A percentile compares a stretch with the other conserved stretches of the same genome.
Evolutionary conservation across 2,329 filamentous ascomycete genomes (phyloP).

Genomic region (Colletotrichum tamarilloi): DNA sequence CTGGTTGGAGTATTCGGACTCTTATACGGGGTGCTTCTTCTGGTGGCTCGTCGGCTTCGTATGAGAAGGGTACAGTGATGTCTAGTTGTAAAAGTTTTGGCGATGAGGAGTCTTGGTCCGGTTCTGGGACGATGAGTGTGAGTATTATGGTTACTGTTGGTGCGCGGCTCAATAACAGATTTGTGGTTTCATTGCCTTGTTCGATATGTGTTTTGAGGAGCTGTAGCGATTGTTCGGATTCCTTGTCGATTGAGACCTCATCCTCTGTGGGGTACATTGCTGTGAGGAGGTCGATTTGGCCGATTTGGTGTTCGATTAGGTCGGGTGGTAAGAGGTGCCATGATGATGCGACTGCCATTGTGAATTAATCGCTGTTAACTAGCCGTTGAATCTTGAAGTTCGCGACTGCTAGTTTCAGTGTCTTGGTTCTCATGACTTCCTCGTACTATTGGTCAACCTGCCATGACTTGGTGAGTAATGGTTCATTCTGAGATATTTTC

Average conservation of each 20-base stretch:
- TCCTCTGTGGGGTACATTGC: constrained; percentile 61
- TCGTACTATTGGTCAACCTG: background rate
- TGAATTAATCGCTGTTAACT: background rate
- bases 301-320: constrained; percentile 58
- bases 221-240: background rate
- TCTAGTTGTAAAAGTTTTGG: constrained; percentile 45
- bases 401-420: too few relatives aligned
- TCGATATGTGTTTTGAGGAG: background rate
- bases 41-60: constrained; percentile 8
- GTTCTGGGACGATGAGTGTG: constrained; percentile 39
- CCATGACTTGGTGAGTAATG: background rate
- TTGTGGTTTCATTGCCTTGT: background rate
- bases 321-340: constrained; percentile 50
- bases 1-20: constrained; percentile 59
- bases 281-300: constrained; percentile 61
- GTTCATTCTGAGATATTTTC: constrained; percentile 5
- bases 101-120: background rate
- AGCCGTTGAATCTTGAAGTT: too few relatives aligned
- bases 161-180: background rate
- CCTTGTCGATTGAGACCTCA: constrained; percentile 30
- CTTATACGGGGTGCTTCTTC: constrained; percentile 53
- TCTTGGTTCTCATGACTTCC: background rate
- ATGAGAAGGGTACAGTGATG: constrained; percentile 47
- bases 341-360: constrained; percentile 15
- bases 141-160: constrained; percentile 41